Conservation (phyloP, 305 asterid genomes). For the Coffea humblotiana region DNA sequence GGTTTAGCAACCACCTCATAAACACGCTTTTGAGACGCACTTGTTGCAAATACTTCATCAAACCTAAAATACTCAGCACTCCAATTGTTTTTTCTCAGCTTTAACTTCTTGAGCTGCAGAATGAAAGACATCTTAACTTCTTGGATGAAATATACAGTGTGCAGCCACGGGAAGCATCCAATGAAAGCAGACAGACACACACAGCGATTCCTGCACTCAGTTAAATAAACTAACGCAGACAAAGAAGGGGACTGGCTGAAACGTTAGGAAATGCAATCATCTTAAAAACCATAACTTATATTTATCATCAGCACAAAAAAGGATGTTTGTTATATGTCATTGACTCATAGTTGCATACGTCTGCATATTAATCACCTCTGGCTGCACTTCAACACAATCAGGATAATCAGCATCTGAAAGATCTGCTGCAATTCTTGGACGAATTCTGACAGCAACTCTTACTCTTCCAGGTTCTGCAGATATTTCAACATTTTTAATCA, state of each 20-base stretch:
- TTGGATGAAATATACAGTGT: not conserved
- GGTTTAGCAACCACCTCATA: slow-evolving; percentile 95
- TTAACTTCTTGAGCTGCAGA: slow-evolving; percentile 74
- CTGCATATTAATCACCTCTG: slow-evolving; percentile 59
- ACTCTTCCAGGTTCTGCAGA: slow-evolving; percentile 80
- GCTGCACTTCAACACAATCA: slow-evolving; percentile 84
- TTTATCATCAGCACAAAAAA: not conserved
- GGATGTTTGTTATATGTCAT: not conserved
- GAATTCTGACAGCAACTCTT: slow-evolving; percentile 89
- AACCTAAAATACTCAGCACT: slow-evolving; percentile 73
- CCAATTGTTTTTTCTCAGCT: slow-evolving; percentile 91
- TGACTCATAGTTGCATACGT: not conserved
- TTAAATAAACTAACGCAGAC: not conserved
- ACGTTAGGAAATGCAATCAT: not conserved
- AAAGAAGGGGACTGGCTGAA: not conserved
- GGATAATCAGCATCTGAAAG: slow-evolving; percentile 69
- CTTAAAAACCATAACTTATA: no score
- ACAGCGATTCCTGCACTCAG: not conserved
- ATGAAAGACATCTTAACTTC: slow-evolving; percentile 6
- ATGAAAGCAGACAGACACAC: not conserved
- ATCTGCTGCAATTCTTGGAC: slow-evolving; percentile 82
- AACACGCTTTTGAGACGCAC: slow-evolving; percentile 87
- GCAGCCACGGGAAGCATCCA: not conserved
- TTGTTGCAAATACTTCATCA: slow-evolving; percentile 84
- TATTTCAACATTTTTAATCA: not conserved